phyloP scores from a whole-genome alignment of 495 filamentous ascomycete genomes.

The Neurospora sublineolata region DNA sequence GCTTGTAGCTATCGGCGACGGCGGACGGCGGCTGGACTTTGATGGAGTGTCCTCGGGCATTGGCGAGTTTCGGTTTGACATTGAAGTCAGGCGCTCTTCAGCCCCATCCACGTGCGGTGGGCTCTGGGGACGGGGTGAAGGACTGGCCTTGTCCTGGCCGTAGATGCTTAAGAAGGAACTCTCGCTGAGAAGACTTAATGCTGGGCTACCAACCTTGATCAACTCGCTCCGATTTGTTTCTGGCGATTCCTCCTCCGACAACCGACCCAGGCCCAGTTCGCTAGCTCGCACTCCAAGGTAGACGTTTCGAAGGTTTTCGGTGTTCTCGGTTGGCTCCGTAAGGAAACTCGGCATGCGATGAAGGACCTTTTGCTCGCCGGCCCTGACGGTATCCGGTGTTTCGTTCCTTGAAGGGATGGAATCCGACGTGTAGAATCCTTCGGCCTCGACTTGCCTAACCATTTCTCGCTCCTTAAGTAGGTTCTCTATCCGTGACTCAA shows the following conservation, averaged over 20 bases:
- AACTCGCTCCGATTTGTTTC: slow-evolving; percentile 17
- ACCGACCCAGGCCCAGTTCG: slow-evolving; percentile 26
- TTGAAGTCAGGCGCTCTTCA: not conserved
- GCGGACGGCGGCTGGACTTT: slow-evolving; percentile 6
- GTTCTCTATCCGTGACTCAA: slow-evolving; percentile 57
- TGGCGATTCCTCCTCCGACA: slow-evolving; percentile 23
- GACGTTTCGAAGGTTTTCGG: slow-evolving; percentile 53
- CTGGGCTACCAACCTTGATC: slow-evolving; percentile 44
- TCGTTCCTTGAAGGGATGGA: slow-evolving; percentile 3
- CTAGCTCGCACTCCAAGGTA: slow-evolving; percentile 43
- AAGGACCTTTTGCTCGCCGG: slow-evolving; percentile 19
- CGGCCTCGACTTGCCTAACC: slow-evolving; percentile 25
- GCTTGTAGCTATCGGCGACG: slow-evolving; percentile 7
- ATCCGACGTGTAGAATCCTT: slow-evolving; percentile 16
- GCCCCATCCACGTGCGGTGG: slow-evolving; percentile 16
- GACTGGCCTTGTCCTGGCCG: slow-evolving; percentile 30
- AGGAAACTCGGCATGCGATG: slow-evolving; percentile 57
- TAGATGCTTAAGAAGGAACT: slow-evolving; percentile 65
- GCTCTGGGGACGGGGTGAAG: slow-evolving; percentile 1
- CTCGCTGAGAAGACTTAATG: slow-evolving; percentile 67
- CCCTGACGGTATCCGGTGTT: slow-evolving; percentile 4
- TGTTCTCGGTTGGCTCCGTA: slow-evolving; percentile 47
- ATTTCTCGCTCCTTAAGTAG: slow-evolving; percentile 35
- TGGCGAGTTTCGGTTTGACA: not conserved
- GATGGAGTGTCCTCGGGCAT: slow-evolving; percentile 11